Evolutionary conservation across 768 basidiomycete genomes (phyloP).

Genomic region (Tricholomella constricta): DNA sequence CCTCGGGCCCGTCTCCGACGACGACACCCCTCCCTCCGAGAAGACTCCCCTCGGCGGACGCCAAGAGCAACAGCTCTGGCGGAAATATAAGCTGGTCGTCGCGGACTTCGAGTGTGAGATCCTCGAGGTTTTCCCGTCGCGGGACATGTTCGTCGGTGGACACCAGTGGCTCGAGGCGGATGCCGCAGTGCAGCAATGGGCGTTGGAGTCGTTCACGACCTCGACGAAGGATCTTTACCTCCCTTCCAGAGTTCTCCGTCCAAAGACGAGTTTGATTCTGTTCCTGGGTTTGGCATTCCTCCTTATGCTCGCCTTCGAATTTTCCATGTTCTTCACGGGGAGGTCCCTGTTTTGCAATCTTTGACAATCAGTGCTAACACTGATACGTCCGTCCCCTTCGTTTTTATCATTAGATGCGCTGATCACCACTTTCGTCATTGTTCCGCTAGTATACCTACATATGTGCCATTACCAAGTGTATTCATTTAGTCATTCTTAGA

Average conservation of each 20-base stretch:
- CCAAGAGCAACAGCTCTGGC: conserved; percentile 39
- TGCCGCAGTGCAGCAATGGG: conserved; percentile 1
- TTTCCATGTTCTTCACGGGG: conserved; percentile 20
- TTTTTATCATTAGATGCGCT: too few relatives aligned
- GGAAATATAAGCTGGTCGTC: conserved; percentile 58
- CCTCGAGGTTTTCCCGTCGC: conserved; percentile 65
- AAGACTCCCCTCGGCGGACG: conserved; percentile 19
- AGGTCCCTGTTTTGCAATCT: conserved; percentile 16
- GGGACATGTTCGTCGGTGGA: conserved; percentile 64
- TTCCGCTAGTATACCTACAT: too few relatives aligned
- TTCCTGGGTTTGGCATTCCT: conserved; percentile 21
- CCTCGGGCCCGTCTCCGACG: conserved; percentile 31
- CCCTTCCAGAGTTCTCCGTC: background rate
- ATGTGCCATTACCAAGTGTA: too few relatives aligned
- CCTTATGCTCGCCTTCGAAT: conserved; percentile 30
- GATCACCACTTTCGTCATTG: too few relatives aligned
- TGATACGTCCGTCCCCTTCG: too few relatives aligned
- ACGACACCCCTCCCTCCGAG: background rate
- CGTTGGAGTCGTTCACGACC: background rate
- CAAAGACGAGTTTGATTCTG: conserved; percentile 8
- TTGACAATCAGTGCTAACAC: too few relatives aligned
- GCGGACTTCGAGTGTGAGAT: conserved; percentile 71
- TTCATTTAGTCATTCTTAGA: too few relatives aligned
- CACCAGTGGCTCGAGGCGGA: conserved; percentile 54
- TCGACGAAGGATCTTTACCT: background rate